Base-by-base conservation (phyloP, 495 filamentous ascomycete genomes). In the Xanthoparmelia taractica region DNA sequence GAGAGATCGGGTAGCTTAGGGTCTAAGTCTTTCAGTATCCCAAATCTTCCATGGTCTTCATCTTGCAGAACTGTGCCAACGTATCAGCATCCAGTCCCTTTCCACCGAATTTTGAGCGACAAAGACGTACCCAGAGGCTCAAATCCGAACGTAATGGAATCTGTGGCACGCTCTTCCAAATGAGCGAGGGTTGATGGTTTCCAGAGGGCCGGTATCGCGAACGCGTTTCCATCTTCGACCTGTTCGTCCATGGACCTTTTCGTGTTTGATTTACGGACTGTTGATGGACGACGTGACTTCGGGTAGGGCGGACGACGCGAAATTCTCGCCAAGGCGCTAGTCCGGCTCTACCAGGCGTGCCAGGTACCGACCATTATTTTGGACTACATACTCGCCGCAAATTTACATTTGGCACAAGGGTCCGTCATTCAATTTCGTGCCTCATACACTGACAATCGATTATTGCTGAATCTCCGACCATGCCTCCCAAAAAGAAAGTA, bases 401-500 rank as follows among this genome's bases (percentile, higher is more conserved):
- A n/a, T n/a, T n/a, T n/a, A n/a, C n/a, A n/a, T n/a, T n/a, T n/a
- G n/a, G n/a, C n/a, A n/a, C n/a, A n/a, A n/a, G n/a, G n/a, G n/a
- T n/a, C n/a, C n/a, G n/a, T n/a, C n/a, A n/a, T n/a, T n/a, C n/a
- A n/a, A n/a, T 2, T 47, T 47, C 8, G 20, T 23, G 6, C 7
- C n/a, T 23, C 27, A 8, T 17, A 0, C 29, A 17, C 3, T 36
- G 29, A 36, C 13, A 36, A 1, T 10, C n/a, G n/a, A n/a, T n/a
- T n/a, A n/a, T n/a, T n/a, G n/a, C n/a, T n/a, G n/a, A 23, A 4
- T 20, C 29, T 23, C 7, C 52, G 20, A 40, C 43, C 69, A 95
- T 95, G 90, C 86, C 90, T 47, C 89, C 90, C 13, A 86, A 84
- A 65, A 90, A 88, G 77, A 87, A 83, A 38, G 66, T 69, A 23